Conservation (phyloP, 768 basidiomycete genomes). For the Rhodotorula paludigena region DNA sequence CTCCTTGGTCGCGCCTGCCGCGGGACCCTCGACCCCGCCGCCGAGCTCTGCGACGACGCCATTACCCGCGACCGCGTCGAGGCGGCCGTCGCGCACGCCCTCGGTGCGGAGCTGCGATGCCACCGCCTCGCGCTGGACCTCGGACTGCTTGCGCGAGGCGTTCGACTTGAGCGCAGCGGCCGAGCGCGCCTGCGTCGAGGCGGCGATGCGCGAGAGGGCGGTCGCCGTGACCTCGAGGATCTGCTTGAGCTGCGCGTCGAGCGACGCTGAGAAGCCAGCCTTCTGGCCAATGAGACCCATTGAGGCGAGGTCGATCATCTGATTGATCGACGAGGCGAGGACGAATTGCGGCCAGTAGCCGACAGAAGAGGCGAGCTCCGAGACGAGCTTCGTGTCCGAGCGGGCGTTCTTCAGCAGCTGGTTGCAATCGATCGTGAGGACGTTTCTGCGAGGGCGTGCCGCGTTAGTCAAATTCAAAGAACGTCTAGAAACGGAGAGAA, state of each 20-base stretch:
- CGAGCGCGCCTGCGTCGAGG: slow-evolving; percentile 47
- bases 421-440: slow-evolving; percentile 76
- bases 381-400: slow-evolving; percentile 41
- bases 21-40: slow-evolving; percentile 63
- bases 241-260: slow-evolving; percentile 71
- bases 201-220: slow-evolving; percentile 62
- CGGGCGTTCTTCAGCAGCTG: slow-evolving; percentile 58
- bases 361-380: slow-evolving; percentile 65
- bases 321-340: slow-evolving; percentile 72
- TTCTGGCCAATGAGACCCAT: slow-evolving; percentile 95
- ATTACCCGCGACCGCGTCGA: slow-evolving; percentile 79
- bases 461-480: neutral
- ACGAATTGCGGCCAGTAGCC: slow-evolving; percentile 88
- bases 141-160: neutral
- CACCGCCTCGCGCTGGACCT: slow-evolving; percentile 47
- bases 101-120: slow-evolving; percentile 46
- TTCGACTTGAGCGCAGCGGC: neutral
- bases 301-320: slow-evolving; percentile 82
- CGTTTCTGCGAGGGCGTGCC: slow-evolving; percentile 51
- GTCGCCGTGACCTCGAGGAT: slow-evolving; percentile 72
- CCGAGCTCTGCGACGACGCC: slow-evolving; percentile 83
- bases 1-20: slow-evolving; percentile 6
- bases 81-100: slow-evolving; percentile 58
- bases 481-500: neutral
- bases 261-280: slow-evolving; percentile 74